Evolutionary conservation across 371 early-diverging fungal genomes (phyloP).

Genomic region (Mucor indicus): DNA sequence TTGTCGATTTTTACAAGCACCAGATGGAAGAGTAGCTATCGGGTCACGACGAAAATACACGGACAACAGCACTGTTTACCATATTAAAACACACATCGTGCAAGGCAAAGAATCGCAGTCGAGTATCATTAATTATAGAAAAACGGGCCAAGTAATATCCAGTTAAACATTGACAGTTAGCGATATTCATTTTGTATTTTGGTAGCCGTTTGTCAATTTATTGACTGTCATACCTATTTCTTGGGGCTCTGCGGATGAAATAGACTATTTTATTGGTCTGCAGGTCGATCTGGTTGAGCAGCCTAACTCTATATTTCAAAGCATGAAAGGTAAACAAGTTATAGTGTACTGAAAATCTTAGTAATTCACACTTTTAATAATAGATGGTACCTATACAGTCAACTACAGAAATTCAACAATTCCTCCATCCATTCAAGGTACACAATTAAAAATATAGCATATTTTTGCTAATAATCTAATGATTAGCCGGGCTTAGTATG

Average conservation of each 20-base stretch:
- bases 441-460: too few species aligned
- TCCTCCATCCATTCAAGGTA: too few species aligned
- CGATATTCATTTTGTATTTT: not conserved
- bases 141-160: slow-evolving; percentile 45
- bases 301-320: slow-evolving; percentile 56
- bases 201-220: slow-evolving; percentile 65
- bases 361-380: not conserved
- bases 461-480: too few species aligned
- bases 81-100: slow-evolving; percentile 44
- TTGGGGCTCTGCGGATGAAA: slow-evolving; percentile 14
- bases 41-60: slow-evolving; percentile 50
- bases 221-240: slow-evolving; percentile 62
- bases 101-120: slow-evolving; percentile 56
- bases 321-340: slow-evolving; percentile 41
- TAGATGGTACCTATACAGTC: slow-evolving; percentile 25
- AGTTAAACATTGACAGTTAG: not conserved
- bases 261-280: slow-evolving; percentile 63
- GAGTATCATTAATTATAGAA: slow-evolving; percentile 64
- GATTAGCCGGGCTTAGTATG: too few species aligned
- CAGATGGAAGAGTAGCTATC: slow-evolving; percentile 45
- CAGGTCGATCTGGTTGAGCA: slow-evolving; percentile 65
- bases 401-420: slow-evolving; percentile 35
- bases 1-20: slow-evolving; percentile 65
- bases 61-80: slow-evolving; percentile 53
- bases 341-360: not conserved